Conservation (phyloP, 495 filamentous ascomycete species). For the Astrothelium macrocarpum region DNA sequence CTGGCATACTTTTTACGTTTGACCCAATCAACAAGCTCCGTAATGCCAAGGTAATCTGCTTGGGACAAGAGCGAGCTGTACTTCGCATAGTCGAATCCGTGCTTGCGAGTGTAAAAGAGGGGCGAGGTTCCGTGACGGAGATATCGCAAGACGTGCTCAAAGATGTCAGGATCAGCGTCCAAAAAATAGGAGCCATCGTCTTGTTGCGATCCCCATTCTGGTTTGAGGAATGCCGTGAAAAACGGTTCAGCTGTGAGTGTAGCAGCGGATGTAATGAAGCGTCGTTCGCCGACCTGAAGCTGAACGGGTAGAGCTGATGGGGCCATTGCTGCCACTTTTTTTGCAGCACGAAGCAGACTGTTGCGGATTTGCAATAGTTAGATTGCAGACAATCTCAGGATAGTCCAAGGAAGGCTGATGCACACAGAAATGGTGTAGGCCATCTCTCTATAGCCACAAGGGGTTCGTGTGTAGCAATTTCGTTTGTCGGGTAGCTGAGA, state of each 20-base stretch:
- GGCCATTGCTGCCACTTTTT: neutral
- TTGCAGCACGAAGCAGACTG: too few species aligned
- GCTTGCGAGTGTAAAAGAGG: slow-evolving; percentile 30
- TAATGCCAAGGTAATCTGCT: slow-evolving; percentile 32
- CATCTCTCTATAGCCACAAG: too few species aligned
- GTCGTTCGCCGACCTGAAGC: slow-evolving; percentile 14
- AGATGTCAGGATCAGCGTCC: slow-evolving; percentile 34
- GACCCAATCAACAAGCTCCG: slow-evolving; percentile 26
- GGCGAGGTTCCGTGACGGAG: slow-evolving; percentile 32
- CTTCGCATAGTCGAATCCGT: slow-evolving; percentile 29
- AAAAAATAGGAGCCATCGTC: slow-evolving; percentile 35
- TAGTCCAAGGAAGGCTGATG: too few species aligned
- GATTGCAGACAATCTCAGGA: too few species aligned
- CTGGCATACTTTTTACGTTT: slow-evolving; percentile 21
- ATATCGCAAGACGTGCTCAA: slow-evolving; percentile 36
- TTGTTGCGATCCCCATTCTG: slow-evolving; percentile 15
- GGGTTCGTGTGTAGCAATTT: too few species aligned
- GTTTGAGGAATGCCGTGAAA: slow-evolving; percentile 18
- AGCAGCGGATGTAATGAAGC: slow-evolving; percentile 12
- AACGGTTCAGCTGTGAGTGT: slow-evolving; percentile 15
- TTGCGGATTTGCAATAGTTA: too few species aligned
- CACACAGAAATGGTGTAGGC: too few species aligned
- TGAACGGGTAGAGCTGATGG: neutral
- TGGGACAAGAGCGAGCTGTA: slow-evolving; percentile 29
- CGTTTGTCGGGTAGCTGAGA: too few species aligned